Evolutionary conservation across 2,329 filamentous ascomycete genomes (phyloP), one percentile per base, ranked within the genome.

Genomic region (Mycosphaerelloides madeirae): DNA sequence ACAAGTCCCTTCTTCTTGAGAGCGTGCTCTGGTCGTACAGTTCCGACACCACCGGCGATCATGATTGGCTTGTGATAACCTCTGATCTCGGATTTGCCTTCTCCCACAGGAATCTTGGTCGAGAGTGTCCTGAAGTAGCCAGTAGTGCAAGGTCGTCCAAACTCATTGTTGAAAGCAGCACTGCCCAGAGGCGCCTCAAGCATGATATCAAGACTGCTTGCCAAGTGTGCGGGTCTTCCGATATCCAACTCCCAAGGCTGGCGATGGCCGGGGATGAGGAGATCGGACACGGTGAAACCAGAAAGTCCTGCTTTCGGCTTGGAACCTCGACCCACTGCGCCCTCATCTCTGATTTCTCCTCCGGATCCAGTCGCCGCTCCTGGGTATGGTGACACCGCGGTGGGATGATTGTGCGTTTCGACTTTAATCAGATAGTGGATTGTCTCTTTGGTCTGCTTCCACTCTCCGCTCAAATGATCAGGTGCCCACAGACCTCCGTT

Each of bases 61-160:
- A 96, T 95, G 66, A 95, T 96, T 8, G 93, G 93, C 72, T 98
- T 98, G 70, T 97, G 93, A 65, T 95, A 98, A 18, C 93, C 93
- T 56, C 91, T 79, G 61, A 87, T 78, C 55, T 95, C 88, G 15
- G 75, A 76, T 48, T 77, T 73, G 31, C 78, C 79, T 44, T 79
- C 74, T 34, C 73, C 76, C n/a, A 77, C 67, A 19, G 78, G 73
- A 22, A 85, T 76, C 45, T 81, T 76, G 33, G 83, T 85, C 22
- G 94, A 80, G 29, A 98, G 77, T 1, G 93, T 98, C 49, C 91
- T 79, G 75, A 98, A 98, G 63, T 89, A 91, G 16, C 93, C 93
- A 2, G 84, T 79, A 11, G 94, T 84, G 61, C 84, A 89, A 29
- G 93, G 91, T 29, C 93, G 80, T 19, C 93, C 93, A 60, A 97